Evolutionary conservation across 1,284 basidiomycete genomes (phyloP).

Genomic region (Heliocybe sulcata): DNA sequence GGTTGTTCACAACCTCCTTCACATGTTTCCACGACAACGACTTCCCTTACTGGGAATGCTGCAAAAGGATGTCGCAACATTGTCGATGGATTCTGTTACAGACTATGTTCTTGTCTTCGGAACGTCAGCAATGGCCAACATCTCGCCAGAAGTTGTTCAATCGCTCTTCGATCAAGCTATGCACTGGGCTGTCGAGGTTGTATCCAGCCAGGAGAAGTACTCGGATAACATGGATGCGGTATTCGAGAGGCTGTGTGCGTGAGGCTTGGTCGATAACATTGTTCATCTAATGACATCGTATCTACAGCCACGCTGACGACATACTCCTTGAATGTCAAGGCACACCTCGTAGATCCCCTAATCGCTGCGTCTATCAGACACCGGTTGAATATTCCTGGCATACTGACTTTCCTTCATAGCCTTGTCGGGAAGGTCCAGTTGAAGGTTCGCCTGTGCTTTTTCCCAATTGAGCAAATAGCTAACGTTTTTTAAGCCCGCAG

Average conservation of each 20-base stretch:
- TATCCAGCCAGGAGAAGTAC: slow-evolving; percentile 24
- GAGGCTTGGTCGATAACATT: slow-evolving; percentile 2
- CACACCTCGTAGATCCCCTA: slow-evolving; percentile 69
- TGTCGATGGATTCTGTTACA: neutral
- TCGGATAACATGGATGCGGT: slow-evolving; percentile 14
- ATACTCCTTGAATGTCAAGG: slow-evolving; percentile 32
- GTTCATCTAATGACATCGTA: slow-evolving; percentile 2
- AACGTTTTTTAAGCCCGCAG: slow-evolving; percentile 36
- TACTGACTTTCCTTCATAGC: slow-evolving; percentile 41
- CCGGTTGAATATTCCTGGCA: slow-evolving; percentile 36
- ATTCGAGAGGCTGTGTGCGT: slow-evolving; percentile 34
- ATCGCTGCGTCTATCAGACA: slow-evolving; percentile 60
- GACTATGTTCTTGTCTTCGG: neutral
- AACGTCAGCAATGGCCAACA: neutral
- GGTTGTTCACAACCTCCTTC: neutral
- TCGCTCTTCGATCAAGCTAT: slow-evolving; percentile 36
- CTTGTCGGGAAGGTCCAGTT: slow-evolving; percentile 39
- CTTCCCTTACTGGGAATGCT: neutral
- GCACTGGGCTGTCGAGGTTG: slow-evolving; percentile 38
- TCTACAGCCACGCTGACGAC: slow-evolving; percentile 23
- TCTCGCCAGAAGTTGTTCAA: neutral
- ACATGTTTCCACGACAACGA: neutral
- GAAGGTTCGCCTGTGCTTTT: slow-evolving; percentile 41
- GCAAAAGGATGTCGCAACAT: neutral
- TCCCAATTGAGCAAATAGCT: neutral